Conservation (phyloP, 2,329 filamentous ascomycete species). For the Verticillium dahliae region DNA sequence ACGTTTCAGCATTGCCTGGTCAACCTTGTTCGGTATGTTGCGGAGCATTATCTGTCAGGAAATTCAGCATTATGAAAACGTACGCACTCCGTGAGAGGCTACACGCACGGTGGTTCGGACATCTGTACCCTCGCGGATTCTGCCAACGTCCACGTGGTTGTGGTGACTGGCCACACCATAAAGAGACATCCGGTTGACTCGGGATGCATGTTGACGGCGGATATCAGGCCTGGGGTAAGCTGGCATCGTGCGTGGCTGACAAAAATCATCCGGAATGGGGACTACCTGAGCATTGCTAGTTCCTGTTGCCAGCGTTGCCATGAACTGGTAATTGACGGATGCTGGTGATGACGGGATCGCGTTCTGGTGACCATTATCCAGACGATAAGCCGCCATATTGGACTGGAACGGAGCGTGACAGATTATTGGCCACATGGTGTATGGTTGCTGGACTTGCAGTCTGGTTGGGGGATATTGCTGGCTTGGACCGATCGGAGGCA, state of each 20-base stretch:
- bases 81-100: not conserved
- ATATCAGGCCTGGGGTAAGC: slow-evolving; percentile 26
- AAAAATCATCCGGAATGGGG: slow-evolving; percentile 27
- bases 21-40: slow-evolving; percentile 89
- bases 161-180: slow-evolving; percentile 45
- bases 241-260: slow-evolving; percentile 29
- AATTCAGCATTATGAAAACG: not conserved
- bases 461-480: slow-evolving; percentile 6
- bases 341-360: not conserved
- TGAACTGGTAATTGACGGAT: slow-evolving; percentile 3
- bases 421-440: slow-evolving; percentile 26
- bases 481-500: not conserved
- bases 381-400: slow-evolving; percentile 17
- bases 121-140: slow-evolving; percentile 60
- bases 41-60: slow-evolving; percentile 76
- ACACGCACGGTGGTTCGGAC: slow-evolving; percentile 65
- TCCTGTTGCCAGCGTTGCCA: slow-evolving; percentile 15
- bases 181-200: slow-evolving; percentile 37
- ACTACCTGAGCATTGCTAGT: slow-evolving; percentile 2
- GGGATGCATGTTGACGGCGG: slow-evolving; percentile 43
- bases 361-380: slow-evolving; percentile 15
- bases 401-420: slow-evolving; percentile 21
- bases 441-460: slow-evolving; percentile 15
- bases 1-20: slow-evolving; percentile 68
- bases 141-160: slow-evolving; percentile 55